Evolutionary conservation across 495 filamentous ascomycete genomes (phyloP), one percentile per base, ranked within the genome.

Genomic region (Trichoderma parareesei): DNA sequence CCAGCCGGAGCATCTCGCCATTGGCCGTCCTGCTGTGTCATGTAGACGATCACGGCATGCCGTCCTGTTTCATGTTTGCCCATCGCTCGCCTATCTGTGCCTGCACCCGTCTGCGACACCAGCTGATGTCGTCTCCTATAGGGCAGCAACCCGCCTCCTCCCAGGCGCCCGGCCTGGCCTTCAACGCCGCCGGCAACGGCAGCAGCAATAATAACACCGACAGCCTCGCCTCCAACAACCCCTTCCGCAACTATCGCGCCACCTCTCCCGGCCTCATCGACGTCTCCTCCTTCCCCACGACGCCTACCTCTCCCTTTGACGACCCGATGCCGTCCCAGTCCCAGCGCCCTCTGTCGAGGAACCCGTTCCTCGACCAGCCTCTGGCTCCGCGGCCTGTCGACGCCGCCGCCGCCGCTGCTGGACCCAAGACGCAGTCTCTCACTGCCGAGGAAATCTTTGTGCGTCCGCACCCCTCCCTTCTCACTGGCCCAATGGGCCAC

Each of bases 371-470:
- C 59, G 91, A 96, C 75, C 82, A 86, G 74, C 82, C 33, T 74
- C 78, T 61, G 69, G 73, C 46, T 76, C 69, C 44, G 68, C 70
- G 71, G 65, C 72, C 79, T 63, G 69, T 81, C 70, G 73, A 85
- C 70, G 14, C 35, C 6, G 38, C 38, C 5, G 33, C 44, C 14
- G 77, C 87, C 11, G 37, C 35, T 38, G 38, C 38, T 37, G 14
- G 38, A 10, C 81, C 81, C 57, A 71, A 79, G 63, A 77, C 73
- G 65, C 72, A 79, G 42, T 79, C 79, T 65, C 79, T 84, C 68
- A 87, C 87, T 70, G 87, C 90, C 41, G 88, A 89, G 64, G 92
- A 96, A 53, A 81, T 97, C 65, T 97, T 98, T 81, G 93, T 98
- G 89, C 74, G 90, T 88, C 18, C 37, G 60, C 49, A 41, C 18